phyloP scores from a whole-genome alignment of 2,329 filamentous ascomycete species.

The Colletotrichum spaethianum region DNA sequence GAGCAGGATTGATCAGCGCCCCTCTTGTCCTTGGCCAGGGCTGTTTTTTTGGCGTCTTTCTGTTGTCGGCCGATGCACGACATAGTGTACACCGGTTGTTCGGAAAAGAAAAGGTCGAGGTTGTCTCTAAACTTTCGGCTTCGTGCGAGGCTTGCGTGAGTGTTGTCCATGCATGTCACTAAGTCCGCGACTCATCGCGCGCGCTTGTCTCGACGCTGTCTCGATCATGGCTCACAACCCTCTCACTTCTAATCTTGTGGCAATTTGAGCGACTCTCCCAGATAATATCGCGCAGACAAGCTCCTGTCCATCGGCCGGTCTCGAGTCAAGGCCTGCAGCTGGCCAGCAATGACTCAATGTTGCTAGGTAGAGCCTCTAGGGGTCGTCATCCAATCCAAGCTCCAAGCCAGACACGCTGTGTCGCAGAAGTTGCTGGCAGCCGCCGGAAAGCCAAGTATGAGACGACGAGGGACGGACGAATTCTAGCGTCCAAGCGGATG shows the following conservation, averaged over 20 bases:
- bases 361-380: neutral
- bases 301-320: neutral
- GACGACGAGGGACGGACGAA: conserved; percentile 16
- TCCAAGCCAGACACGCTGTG: conserved; percentile 13
- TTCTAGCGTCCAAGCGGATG: neutral
- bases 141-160: conserved; percentile 26
- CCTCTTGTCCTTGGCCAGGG: neutral
- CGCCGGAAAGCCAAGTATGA: neutral
- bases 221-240: neutral
- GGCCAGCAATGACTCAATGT: conserved; percentile 22
- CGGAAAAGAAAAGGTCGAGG: conserved; percentile 1
- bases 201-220: neutral
- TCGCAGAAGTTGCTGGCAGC: conserved; percentile 29
- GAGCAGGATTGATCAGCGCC: conserved; percentile 30
- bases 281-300: conserved; percentile 3
- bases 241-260: neutral
- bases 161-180: conserved; percentile 23
- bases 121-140: conserved; percentile 18
- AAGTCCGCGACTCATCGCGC: conserved; percentile 20
- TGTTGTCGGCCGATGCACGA: conserved; percentile 14
- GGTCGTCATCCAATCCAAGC: conserved; percentile 28
- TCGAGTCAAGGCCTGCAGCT: conserved; percentile 19
- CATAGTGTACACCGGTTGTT: conserved; percentile 1
- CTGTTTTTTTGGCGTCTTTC: conserved; percentile 1
- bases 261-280: neutral